Base-by-base conservation (phyloP, 257 asterid species). In the Solanum tacnaense region DNA sequence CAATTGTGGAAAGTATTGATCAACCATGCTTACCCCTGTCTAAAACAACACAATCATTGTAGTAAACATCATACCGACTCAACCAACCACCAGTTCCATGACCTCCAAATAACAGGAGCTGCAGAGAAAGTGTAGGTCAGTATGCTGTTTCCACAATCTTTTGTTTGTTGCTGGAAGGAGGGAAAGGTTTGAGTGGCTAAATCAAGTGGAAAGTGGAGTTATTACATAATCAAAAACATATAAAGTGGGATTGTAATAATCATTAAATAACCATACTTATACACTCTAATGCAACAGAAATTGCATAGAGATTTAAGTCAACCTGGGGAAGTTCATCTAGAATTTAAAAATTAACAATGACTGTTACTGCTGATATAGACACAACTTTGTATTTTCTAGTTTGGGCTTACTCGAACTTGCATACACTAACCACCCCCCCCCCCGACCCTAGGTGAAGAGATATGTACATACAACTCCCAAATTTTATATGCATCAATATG, bases 81-180 rank as follows among this genome's bases (percentile, higher is more conserved):
- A 97, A 90, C 99, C 99, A 97, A 90, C 99, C 99, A 87, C 99
- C 99, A 86, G 99, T 96, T 89, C 96, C 98, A 90, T 97, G 99
- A 90, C 99, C 99, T 89, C 99, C 99, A 92, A 97, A 97, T 92
- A 97, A 90, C 92, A 97, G 76, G 88, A 96, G 98, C 99, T 97
- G 98, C 91, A 92, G 88, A 87, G 74, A 89, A 52, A 82, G 38
- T 10, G 68, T 49, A 82, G 41, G 31, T 82, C 70, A 82, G 86
- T 27, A 49, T 49, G 65, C 29, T 31, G 62, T 52, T 52, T 49
- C 31, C 13, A 27, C 21, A 75, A 73, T 76, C 65, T 44, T 81
- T 46, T 78, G 11, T 44, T 46, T 49, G 25, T 49, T 82, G 41
- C 86, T 49, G 41, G 70, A 82, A 49, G 71, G 70, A 82, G 44